phyloP scores from a whole-genome alignment of 768 basidiomycete species.

The Russula foetens region DNA sequence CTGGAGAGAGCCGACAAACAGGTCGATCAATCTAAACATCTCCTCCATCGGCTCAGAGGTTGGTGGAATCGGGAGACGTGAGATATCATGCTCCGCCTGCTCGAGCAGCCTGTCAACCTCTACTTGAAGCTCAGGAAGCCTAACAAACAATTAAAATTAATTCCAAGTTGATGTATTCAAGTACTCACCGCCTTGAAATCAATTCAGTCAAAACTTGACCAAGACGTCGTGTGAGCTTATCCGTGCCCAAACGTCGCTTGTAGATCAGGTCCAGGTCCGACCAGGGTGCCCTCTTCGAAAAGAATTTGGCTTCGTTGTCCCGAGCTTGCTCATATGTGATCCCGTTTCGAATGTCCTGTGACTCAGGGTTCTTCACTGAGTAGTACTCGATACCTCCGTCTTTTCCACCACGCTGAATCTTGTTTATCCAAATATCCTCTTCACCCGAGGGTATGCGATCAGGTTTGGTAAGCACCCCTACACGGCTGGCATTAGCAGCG shows the following conservation, averaged over 20 bases:
- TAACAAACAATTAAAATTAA: conserved; percentile 23
- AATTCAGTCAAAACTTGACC: conserved; percentile 6
- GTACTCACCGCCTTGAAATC: conserved; percentile 14
- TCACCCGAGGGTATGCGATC: conserved; percentile 14
- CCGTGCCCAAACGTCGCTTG: conserved; percentile 16
- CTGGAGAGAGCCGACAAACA: conserved; percentile 37
- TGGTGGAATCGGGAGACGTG: conserved; percentile 38
- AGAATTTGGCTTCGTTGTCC: conserved; percentile 6
- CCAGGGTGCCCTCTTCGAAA: conserved; percentile 11
- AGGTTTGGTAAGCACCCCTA: conserved; percentile 13
- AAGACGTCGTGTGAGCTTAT: conserved; percentile 8
- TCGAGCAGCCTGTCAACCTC: conserved; percentile 41
- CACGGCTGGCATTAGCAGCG: not conserved
- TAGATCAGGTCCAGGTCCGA: conserved; percentile 7
- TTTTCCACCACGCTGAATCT: not conserved
- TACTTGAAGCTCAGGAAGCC: conserved; percentile 51
- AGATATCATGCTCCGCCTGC: conserved; percentile 26
- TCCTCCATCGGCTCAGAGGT: conserved; percentile 48
- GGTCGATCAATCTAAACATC: conserved; percentile 36
- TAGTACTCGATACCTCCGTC: conserved; percentile 7
- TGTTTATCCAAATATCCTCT: conserved; percentile 6
- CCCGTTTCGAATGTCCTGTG: conserved; percentile 6
- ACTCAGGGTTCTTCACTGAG: conserved; percentile 19
- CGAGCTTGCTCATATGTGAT: conserved; percentile 18
- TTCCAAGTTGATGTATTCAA: not conserved